Conservation (phyloP, 176 grass and related monocot genomes). For the barley (Hordeum vulgare) region DNA sequence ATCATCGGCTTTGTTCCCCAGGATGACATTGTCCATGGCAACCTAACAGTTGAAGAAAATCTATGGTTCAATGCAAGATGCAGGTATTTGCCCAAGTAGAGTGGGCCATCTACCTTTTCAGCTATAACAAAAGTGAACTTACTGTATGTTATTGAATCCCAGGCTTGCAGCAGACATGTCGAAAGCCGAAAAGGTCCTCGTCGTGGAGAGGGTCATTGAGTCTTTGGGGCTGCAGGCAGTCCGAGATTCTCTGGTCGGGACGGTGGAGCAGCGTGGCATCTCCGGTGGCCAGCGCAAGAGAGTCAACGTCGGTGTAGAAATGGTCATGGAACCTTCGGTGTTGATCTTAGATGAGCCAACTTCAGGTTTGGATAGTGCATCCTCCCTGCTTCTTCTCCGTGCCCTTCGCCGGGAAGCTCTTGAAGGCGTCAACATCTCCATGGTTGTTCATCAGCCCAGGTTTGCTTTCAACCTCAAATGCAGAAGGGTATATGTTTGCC, state of each 20-base stretch:
- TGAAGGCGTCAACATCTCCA: slow-evolving; percentile 94
- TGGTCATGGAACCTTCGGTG: slow-evolving; percentile 97
- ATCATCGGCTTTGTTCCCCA: slow-evolving; percentile 97
- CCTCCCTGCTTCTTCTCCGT: slow-evolving; percentile 72
- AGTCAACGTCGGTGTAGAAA: slow-evolving; percentile 93
- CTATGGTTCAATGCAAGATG: slow-evolving; percentile 99
- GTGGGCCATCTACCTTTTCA: background rate
- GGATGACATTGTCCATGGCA: slow-evolving; percentile 96
- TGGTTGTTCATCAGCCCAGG: slow-evolving; percentile 99
- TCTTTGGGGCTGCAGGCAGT: slow-evolving; percentile 80
- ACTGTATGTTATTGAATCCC: background rate
- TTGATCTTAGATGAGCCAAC: slow-evolving; percentile 93
- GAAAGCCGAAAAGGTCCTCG: slow-evolving; percentile 91
- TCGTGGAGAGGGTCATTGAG: slow-evolving; percentile 94
- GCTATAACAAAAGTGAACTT: background rate
- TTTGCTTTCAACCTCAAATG: slow-evolving; percentile 18
- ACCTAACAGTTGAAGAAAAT: slow-evolving; percentile 94
- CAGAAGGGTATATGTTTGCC: background rate
- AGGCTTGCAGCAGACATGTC: slow-evolving; percentile 91
- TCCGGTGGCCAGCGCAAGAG: slow-evolving; percentile 91
- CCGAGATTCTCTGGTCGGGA: slow-evolving; percentile 81
- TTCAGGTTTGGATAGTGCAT: slow-evolving; percentile 94
- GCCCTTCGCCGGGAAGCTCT: slow-evolving; percentile 86
- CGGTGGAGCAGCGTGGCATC: slow-evolving; percentile 85
- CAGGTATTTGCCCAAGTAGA: slow-evolving; percentile 42